phyloP scores from a whole-genome alignment of 1,284 basidiomycete species.

The Pseudozyma thailandica region DNA sequence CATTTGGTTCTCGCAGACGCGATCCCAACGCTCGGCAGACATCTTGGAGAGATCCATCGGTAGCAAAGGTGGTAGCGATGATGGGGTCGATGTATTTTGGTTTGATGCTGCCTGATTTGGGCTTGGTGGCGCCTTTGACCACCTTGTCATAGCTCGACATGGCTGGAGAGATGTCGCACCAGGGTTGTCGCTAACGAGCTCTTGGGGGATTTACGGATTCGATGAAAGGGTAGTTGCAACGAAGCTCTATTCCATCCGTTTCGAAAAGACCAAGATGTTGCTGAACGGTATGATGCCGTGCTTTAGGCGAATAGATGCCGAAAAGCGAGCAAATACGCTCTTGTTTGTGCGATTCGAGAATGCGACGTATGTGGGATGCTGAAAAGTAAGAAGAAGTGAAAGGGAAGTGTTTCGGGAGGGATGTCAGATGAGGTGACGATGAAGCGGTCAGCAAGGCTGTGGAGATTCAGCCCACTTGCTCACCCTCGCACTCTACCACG shows the following conservation, averaged over 20 bases:
- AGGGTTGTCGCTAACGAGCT: too few relatives aligned
- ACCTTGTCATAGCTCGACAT: conserved; percentile 63
- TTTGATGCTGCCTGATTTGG: conserved; percentile 63
- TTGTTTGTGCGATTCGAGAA: too few relatives aligned
- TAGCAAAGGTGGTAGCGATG: conserved; percentile 90
- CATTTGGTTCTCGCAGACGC: conserved; percentile 87
- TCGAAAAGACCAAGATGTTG: not conserved
- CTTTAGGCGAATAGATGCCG: conserved; percentile 4
- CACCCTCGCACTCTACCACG: not conserved
- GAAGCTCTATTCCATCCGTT: not conserved
- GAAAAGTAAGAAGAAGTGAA: not conserved
- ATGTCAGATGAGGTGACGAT: too few relatives aligned
- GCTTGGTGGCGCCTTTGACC: conserved; percentile 66
- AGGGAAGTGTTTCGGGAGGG: too few relatives aligned
- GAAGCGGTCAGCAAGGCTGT: not conserved
- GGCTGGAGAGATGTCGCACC: too few relatives aligned
- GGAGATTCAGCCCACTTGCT: not conserved
- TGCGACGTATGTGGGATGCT: not conserved
- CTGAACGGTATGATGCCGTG: too few relatives aligned
- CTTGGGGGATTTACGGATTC: not conserved
- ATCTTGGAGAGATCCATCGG: conserved; percentile 89
- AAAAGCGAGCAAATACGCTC: too few relatives aligned
- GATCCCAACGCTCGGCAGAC: conserved; percentile 86
- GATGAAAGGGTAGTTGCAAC: not conserved
- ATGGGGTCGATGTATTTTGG: conserved; percentile 74